Evolutionary conservation across 108 stramenopile genomes (phyloP).

Genomic region (Chaetoceros muelleri): DNA sequence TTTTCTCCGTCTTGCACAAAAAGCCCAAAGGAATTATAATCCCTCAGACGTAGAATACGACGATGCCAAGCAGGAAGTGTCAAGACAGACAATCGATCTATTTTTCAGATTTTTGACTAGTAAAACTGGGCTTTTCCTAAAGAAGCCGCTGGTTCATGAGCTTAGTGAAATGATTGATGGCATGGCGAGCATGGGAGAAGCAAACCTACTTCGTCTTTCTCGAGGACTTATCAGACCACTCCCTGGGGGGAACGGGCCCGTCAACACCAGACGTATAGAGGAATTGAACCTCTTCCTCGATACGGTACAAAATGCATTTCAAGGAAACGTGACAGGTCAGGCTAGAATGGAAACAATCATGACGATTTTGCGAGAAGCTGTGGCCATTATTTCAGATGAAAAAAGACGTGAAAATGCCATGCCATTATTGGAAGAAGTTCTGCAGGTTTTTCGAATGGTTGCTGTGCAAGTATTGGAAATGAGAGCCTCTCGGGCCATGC

Average conservation of each 20-base stretch:
- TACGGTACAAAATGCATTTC: conserved; percentile 56
- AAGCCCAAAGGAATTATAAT: conserved; percentile 54
- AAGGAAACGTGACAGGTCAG: conserved; percentile 10
- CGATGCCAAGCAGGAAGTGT: conserved; percentile 37
- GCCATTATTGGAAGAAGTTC: conserved; percentile 56
- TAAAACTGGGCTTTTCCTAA: conserved; percentile 69
- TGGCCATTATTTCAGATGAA: conserved; percentile 34
- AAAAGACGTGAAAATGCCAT: conserved; percentile 43
- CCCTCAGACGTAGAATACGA: conserved; percentile 35
- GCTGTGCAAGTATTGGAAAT: conserved; percentile 84
- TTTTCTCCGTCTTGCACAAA: conserved; percentile 63
- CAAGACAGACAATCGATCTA: conserved; percentile 67
- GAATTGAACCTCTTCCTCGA: conserved; percentile 52
- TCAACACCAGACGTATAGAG: conserved; percentile 63
- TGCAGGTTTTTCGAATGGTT: conserved; percentile 63
- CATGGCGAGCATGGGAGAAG: conserved; percentile 78
- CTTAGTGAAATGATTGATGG: conserved; percentile 77
- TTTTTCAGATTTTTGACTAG: conserved; percentile 74
- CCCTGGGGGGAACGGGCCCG: conserved; percentile 75
- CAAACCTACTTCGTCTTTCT: conserved; percentile 40
- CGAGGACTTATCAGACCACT: conserved; percentile 52
- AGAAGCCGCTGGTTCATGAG: conserved; percentile 76
- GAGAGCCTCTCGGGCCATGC: conserved; percentile 62
- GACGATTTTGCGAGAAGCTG: conserved; percentile 41
- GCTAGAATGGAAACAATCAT: conserved; percentile 46